Conservation (phyloP, 129 eudicot genomes). For the Helichrysum umbraculigerum region DNA sequence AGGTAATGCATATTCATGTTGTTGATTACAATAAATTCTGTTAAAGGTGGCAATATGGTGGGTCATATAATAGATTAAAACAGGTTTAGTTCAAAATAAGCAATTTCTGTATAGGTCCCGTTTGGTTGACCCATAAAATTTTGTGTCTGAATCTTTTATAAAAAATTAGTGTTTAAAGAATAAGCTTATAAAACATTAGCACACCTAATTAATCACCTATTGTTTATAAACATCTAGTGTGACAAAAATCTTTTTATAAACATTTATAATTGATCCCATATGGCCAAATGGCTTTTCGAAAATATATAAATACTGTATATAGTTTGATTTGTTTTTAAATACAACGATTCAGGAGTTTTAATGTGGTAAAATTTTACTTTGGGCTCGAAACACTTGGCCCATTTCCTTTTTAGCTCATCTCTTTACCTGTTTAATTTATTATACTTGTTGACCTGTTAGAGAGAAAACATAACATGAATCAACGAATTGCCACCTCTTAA, state of each 20-base stretch:
- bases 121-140: neutral
- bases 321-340: too few relatives aligned
- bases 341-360: too few relatives aligned
- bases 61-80: neutral
- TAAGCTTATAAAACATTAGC: too few relatives aligned
- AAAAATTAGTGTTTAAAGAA: neutral
- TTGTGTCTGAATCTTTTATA: neutral
- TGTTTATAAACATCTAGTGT: neutral
- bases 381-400: neutral
- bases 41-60: neutral
- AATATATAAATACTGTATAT: too few relatives aligned
- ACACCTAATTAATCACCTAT: neutral
- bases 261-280: neutral
- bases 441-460: neutral
- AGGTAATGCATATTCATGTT: slow-evolving; percentile 48
- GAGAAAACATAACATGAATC: neutral
- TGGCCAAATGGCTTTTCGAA: neutral
- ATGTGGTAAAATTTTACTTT: neutral
- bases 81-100: neutral
- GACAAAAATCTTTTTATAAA: neutral
- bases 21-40: neutral
- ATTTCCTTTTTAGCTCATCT: neutral
- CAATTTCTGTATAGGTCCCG: neutral
- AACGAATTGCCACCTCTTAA: too few relatives aligned
- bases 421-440: neutral